A percentile compares a stretch with the other conserved stretches of the same genome.
Evolutionary conservation across 306 rosid genomes (phyloP).

Genomic region (Vicia sativa): DNA sequence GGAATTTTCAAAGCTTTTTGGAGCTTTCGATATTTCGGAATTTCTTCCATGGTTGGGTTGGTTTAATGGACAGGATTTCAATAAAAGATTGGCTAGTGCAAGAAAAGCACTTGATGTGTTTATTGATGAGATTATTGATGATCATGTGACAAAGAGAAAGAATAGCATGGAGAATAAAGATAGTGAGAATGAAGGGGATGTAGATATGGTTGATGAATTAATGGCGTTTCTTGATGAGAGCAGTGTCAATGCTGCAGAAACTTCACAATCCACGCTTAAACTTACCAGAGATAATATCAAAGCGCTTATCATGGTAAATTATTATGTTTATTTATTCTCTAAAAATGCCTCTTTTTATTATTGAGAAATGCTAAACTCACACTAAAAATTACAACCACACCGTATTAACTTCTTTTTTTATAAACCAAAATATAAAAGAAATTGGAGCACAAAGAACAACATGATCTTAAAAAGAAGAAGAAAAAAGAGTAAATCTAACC

Average conservation of each 20-base stretch:
- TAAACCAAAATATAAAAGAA: too few species aligned
- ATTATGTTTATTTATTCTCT: background rate
- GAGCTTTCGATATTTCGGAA: conserved; percentile 68
- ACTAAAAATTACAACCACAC: too few species aligned
- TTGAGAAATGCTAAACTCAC: too few species aligned
- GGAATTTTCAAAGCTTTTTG: conserved; percentile 75
- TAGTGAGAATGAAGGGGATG: conserved; percentile 30
- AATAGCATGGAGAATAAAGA: background rate
- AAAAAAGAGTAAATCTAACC: too few species aligned
- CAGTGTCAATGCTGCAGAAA: conserved; percentile 17
- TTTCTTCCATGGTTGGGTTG: conserved; percentile 62
- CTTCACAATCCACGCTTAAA: conserved; percentile 39
- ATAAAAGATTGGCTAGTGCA: conserved; percentile 51
- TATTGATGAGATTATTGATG: conserved; percentile 65
- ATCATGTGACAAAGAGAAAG: conserved; percentile 52
- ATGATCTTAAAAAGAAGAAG: too few species aligned
- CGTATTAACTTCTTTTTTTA: too few species aligned
- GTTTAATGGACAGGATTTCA: conserved; percentile 61
- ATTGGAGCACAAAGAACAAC: too few species aligned
- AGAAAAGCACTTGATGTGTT: conserved; percentile 59
- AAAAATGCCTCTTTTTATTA: too few species aligned
- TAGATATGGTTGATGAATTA: conserved; percentile 78
- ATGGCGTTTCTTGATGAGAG: conserved; percentile 59
- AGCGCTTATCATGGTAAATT: conserved; percentile 71
- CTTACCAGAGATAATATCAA: conserved; percentile 73